A percentile compares a stretch with the other conserved stretches of the same genome.
Conservation (phyloP, 192 early-diverging fungal genomes). For the Coemansia sp. region DNA sequence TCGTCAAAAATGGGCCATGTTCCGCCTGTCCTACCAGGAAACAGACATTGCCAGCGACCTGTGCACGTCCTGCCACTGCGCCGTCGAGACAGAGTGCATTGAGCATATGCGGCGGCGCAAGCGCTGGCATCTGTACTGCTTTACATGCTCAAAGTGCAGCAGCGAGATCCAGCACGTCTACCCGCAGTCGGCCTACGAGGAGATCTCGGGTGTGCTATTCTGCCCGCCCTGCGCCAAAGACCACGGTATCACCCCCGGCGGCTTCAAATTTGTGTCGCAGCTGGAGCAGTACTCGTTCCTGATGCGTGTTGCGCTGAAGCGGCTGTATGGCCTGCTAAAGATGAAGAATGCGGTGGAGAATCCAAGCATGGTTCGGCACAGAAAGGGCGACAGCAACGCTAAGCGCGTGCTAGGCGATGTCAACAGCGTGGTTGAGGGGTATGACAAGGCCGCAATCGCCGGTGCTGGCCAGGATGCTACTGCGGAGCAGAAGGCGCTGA, state of each 20-base stretch:
- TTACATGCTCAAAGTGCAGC: slow-evolving; percentile 70
- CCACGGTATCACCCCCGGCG: slow-evolving; percentile 30
- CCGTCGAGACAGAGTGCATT: slow-evolving; percentile 88
- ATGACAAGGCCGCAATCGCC: slow-evolving; percentile 6
- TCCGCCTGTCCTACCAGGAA: slow-evolving; percentile 52
- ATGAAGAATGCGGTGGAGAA: slow-evolving; percentile 52
- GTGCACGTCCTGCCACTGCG: slow-evolving; percentile 71
- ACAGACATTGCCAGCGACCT: slow-evolving; percentile 71
- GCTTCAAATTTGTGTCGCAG: slow-evolving; percentile 75
- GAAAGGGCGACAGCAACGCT: slow-evolving; percentile 12
- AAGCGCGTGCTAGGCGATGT: slow-evolving; percentile 11
- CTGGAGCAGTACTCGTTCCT: slow-evolving; percentile 90
- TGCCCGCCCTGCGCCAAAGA: slow-evolving; percentile 56
- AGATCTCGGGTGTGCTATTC: slow-evolving; percentile 33
- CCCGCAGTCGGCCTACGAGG: slow-evolving; percentile 55
- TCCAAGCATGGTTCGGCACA: slow-evolving; percentile 14
- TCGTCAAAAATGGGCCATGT: slow-evolving; percentile 45
- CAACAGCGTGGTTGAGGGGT: slow-evolving; percentile 4
- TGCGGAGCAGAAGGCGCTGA: slow-evolving; percentile 1
- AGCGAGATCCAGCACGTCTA: slow-evolving; percentile 53
- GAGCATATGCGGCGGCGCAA: slow-evolving; percentile 49
- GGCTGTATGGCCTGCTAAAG: slow-evolving; percentile 76
- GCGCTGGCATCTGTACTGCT: slow-evolving; percentile 84
- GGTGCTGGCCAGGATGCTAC: not conserved
- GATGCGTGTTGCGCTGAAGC: slow-evolving; percentile 73